Evolutionary conservation across 1,284 basidiomycete genomes (phyloP).

Genomic region (Cryptococcus wingfieldii): DNA sequence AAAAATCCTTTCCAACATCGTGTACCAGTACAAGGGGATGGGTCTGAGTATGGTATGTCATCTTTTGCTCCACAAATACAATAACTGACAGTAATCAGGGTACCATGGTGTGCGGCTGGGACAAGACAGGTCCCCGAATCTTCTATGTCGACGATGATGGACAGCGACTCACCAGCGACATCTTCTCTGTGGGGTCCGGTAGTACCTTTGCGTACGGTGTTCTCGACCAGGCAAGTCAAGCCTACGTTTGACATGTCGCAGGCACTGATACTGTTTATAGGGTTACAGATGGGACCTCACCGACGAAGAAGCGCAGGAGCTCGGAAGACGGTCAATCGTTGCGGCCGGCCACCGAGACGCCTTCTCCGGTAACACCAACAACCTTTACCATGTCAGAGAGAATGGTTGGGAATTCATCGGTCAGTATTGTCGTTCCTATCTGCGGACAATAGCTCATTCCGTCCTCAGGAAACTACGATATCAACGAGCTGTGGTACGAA

Average conservation of each 20-base stretch:
- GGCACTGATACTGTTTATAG: slow-evolving; percentile 17
- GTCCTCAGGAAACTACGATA: slow-evolving; percentile 47
- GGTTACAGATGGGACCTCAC: slow-evolving; percentile 91
- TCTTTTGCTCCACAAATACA: not conserved
- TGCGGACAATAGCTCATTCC: not conserved
- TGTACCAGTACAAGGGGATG: slow-evolving; percentile 99
- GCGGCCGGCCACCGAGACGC: slow-evolving; percentile 97
- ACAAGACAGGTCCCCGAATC: slow-evolving; percentile 96
- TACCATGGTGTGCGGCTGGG: slow-evolving; percentile 99
- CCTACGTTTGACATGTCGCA: not conserved
- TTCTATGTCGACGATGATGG: slow-evolving; percentile 99
- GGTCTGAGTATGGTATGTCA: slow-evolving; percentile 86
- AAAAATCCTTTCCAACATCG: slow-evolving; percentile 95
- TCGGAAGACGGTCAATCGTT: slow-evolving; percentile 90
- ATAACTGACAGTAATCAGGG: slow-evolving; percentile 56
- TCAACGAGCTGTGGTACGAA: slow-evolving; percentile 50
- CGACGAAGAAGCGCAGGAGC: slow-evolving; percentile 91
- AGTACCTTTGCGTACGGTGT: slow-evolving; percentile 99
- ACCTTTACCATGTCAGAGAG: slow-evolving; percentile 92
- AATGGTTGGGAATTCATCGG: slow-evolving; percentile 91
- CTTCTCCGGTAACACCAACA: slow-evolving; percentile 94
- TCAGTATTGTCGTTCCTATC: slow-evolving; percentile 47
- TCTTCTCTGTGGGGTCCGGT: slow-evolving; percentile 98
- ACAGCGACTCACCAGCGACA: slow-evolving; percentile 86
- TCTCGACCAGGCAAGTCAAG: slow-evolving; percentile 66